Evolutionary conservation across 352 stramenopile genomes (phyloP), one percentile per base, ranked within the genome.

Genomic region (Phytophthora cactorum): DNA sequence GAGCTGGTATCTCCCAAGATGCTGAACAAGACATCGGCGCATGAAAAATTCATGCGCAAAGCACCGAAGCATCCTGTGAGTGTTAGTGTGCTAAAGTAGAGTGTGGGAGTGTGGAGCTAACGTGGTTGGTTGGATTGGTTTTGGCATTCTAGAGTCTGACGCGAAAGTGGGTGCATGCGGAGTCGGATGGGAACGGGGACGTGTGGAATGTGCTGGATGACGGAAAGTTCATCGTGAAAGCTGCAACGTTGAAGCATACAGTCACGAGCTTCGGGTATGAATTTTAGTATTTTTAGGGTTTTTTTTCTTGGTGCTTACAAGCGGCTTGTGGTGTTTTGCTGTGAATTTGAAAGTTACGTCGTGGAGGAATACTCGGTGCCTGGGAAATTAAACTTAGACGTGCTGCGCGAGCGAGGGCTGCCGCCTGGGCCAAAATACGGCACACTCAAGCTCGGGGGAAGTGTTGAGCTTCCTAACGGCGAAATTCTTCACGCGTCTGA

Each of bases 351-450:
- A 45, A 93, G 86, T 41, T 95, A 90, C 36, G 89, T 95, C 41
- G 73, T 96, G 14, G 84, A 95, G 55, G 89, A 96, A 66, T 74
- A 91, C 27, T 41, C 76, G 5, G 65, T 85, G 38, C 78, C 87
- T 43, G 94, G 94, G 5, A 97, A 95, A 59, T 91, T 99, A 38
- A 72, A 95, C 9, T 69, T 91, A 0, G 82, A 95, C n/a, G 81
- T 85, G 17, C 83, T 97, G 3, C 83, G 73, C n/a, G 72, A 72
- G 17, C 73, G 95, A 32, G 91, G 92, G 1, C 70, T 99, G n/a
- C 83, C 81, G 8, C 86, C 82, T 43, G 96, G 96, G 55, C 96
- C 93, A 7, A 70, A 96, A 36, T 99, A 97, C 76, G 80, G 79
- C 17, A 61, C 89, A 75, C 72, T 99, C 12, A 98, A 99, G 71